Conservation (phyloP, 139 green algal genomes). For the Axilococcus clingmanii region DNA sequence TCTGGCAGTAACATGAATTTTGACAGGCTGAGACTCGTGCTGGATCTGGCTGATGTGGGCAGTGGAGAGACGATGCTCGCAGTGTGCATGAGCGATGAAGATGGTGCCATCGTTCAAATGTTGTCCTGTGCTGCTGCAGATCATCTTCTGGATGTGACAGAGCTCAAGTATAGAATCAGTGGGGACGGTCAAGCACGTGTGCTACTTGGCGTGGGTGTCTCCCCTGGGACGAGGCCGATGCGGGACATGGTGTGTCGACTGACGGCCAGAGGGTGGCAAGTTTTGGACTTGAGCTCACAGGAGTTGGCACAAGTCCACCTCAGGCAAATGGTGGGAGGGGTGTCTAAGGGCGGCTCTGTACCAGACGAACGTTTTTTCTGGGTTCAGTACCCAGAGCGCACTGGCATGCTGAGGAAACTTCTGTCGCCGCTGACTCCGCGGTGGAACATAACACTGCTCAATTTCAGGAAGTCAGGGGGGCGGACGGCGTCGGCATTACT, state of each 20-base stretch:
- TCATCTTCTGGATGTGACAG: slow-evolving; percentile 41
- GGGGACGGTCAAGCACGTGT: slow-evolving; percentile 57
- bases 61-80: slow-evolving; percentile 73
- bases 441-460: slow-evolving; percentile 94
- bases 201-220: slow-evolving; percentile 37
- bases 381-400: slow-evolving; percentile 81
- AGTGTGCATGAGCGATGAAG: slow-evolving; percentile 70
- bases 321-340: slow-evolving; percentile 77
- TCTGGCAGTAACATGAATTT: slow-evolving; percentile 93
- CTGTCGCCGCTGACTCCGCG: slow-evolving; percentile 55
- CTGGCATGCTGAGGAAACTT: slow-evolving; percentile 77
- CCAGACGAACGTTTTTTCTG: slow-evolving; percentile 69
- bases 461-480: slow-evolving; percentile 72
- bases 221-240: slow-evolving; percentile 21
- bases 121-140: too few species aligned
- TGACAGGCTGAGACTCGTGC: slow-evolving; percentile 82
- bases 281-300: slow-evolving; percentile 60
- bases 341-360: slow-evolving; percentile 14
- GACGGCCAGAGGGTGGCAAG: slow-evolving; percentile 37
- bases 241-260: slow-evolving; percentile 48
- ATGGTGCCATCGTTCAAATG: slow-evolving; percentile 57
- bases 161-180: slow-evolving; percentile 24
- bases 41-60: slow-evolving; percentile 88
- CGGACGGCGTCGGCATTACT: slow-evolving; percentile 63
- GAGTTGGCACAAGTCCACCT: slow-evolving; percentile 75